phyloP scores from a whole-genome alignment of 2,329 filamentous ascomycete genomes.

The Phialophora chinensis region DNA sequence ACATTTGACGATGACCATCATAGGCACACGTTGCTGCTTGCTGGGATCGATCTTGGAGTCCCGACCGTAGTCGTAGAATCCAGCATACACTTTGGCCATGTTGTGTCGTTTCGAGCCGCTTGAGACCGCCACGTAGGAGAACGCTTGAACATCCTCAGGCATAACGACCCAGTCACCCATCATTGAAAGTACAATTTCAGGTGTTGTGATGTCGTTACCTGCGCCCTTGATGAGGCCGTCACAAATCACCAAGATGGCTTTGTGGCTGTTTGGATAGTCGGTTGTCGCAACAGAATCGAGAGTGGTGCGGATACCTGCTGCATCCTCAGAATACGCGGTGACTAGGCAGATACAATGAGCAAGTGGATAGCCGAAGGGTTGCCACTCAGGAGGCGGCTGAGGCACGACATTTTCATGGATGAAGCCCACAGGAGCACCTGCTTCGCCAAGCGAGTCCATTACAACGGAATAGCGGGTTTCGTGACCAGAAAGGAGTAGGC shows the following conservation, averaged over 20 bases:
- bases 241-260: conserved; percentile 93
- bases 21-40: conserved; percentile 94
- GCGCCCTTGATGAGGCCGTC: conserved; percentile 97
- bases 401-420: conserved; percentile 96
- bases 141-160: conserved; percentile 82
- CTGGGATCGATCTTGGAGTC: conserved; percentile 78
- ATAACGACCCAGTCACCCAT: conserved; percentile 86
- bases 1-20: conserved; percentile 96
- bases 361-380: conserved; percentile 93
- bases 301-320: conserved; percentile 88
- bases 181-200: conserved; percentile 89
- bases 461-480: conserved; percentile 61
- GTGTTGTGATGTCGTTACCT: conserved; percentile 83
- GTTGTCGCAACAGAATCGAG: conserved; percentile 96
- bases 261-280: conserved; percentile 99
- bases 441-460: conserved; percentile 65
- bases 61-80: conserved; percentile 95
- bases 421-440: conserved; percentile 85
- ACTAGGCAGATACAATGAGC: conserved; percentile 94
- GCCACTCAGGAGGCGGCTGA: conserved; percentile 94
- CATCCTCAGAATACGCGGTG: conserved; percentile 95
- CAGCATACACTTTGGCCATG: conserved; percentile 98
- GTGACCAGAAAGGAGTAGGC: conserved; percentile 65
- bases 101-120: conserved; percentile 97
- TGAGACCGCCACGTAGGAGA: conserved; percentile 95